These are phyloP conservation scores for Rhodosorus marinus DNA, from an alignment of 23 red algal genomes.

Conservation along the genomic window DNA sequence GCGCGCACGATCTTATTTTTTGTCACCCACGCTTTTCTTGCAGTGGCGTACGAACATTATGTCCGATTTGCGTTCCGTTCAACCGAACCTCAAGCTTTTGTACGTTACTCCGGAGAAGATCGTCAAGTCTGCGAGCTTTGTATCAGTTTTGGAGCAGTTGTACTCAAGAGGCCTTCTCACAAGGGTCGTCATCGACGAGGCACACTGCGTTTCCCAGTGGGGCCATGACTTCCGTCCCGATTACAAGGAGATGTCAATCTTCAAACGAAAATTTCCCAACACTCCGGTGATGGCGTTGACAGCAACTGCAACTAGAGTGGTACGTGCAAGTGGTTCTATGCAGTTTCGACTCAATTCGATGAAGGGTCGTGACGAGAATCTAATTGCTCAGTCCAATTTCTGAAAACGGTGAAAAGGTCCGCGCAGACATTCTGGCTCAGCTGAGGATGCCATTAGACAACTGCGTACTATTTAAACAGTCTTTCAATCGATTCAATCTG, in stretches of 20 bases:
- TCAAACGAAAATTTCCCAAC: conserved; percentile 67
- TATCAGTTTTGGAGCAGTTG: conserved; percentile 27
- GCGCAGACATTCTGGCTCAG: too few relatives aligned
- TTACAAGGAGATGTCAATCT: conserved; percentile 76
- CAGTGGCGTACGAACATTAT: conserved; percentile 43
- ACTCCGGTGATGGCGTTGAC: conserved; percentile 93
- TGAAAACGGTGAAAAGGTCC: too few relatives aligned
- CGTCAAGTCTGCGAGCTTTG: conserved; percentile 43
- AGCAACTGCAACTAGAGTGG: conserved; percentile 81
- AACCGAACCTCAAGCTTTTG: conserved; percentile 42
- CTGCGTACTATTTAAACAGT: conserved; percentile 87
- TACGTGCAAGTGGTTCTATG: conserved; percentile 80
- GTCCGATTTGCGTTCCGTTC: conserved; percentile 30
- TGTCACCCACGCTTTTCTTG: too few relatives aligned
- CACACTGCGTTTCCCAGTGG: conserved; percentile 97
- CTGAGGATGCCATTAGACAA: too few relatives aligned
- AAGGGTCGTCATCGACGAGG: conserved; percentile 93
- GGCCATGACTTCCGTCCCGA: conserved; percentile 99
- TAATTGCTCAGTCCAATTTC: too few relatives aligned
- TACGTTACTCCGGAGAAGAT: conserved; percentile 98
- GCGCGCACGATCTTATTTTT: too few relatives aligned
- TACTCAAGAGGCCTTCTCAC: conserved; percentile 28
- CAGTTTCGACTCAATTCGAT: conserved; percentile 71
- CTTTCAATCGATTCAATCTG: conserved; percentile 78
- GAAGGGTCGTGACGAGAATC: too few relatives aligned